Conservation (phyloP, 257 asterid genomes). For the Knoxia roxburghii region DNA sequence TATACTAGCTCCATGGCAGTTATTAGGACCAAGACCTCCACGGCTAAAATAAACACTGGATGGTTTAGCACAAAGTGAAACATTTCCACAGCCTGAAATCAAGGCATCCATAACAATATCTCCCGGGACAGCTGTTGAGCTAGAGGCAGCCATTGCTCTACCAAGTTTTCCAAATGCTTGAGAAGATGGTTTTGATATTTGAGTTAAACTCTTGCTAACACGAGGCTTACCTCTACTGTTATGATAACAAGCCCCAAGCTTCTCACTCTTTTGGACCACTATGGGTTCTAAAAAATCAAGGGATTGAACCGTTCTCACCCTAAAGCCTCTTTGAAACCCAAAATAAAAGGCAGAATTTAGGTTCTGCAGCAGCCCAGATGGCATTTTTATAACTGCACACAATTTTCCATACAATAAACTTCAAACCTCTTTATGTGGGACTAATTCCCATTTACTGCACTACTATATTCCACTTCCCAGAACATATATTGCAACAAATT, state of each 20-base stretch:
- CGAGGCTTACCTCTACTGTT: not conserved
- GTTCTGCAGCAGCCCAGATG: conserved; percentile 45
- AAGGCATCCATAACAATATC: conserved; percentile 51
- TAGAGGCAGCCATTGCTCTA: conserved; percentile 49
- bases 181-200: conserved; percentile 7
- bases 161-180: conserved; percentile 3
- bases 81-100: conserved; percentile 40
- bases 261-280: conserved; percentile 1
- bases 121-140: conserved; percentile 44
- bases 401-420: conserved; percentile 18
- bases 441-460: not conserved
- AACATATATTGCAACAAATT: not conserved
- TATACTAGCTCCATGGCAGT: conserved; percentile 34
- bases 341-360: conserved; percentile 34
- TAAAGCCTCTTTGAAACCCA: conserved; percentile 39
- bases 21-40: conserved; percentile 31
- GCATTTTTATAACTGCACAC: conserved; percentile 27
- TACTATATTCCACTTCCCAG: not conserved
- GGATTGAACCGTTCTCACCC: conserved; percentile 29
- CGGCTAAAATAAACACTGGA: conserved; percentile 35
- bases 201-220: conserved; percentile 22
- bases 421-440: not conserved
- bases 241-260: not conserved
- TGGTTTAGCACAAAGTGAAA: conserved; percentile 45
- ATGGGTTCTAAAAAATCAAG: conserved; percentile 10